A percentile compares a stretch with the other conserved stretches of the same genome.
Evolutionary conservation across 1,139 yeast genomes (phyloP).

Genomic region (Geotrichum aggregatum): DNA sequence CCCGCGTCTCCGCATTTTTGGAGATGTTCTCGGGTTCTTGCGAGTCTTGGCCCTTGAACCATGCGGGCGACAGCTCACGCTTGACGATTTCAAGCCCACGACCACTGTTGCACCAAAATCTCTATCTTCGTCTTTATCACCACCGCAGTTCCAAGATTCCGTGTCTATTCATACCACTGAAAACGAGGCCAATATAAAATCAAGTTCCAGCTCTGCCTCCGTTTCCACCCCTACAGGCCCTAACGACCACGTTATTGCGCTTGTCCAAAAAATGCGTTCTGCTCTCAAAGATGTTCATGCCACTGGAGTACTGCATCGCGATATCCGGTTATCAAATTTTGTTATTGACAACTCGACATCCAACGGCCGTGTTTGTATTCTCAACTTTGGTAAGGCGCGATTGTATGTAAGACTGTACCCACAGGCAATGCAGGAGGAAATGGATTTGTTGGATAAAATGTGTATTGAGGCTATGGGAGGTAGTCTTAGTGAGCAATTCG

Average conservation of each 20-base stretch:
- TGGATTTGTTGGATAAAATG: constrained; percentile 35
- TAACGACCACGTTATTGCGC: constrained; percentile 11
- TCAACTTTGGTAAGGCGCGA: constrained; percentile 27
- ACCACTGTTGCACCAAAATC: no score
- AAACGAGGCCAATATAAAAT: no score
- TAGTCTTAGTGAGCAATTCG: not conserved
- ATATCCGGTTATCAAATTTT: constrained; percentile 26
- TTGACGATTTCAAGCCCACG: constrained; percentile 23
- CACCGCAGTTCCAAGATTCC: no score
- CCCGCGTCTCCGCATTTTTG: constrained; percentile 28
- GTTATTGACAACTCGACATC: constrained; percentile 23
- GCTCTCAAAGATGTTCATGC: constrained; percentile 29
- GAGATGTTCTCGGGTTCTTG: constrained; percentile 28
- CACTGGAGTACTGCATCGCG: constrained; percentile 27
- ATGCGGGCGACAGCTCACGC: constrained; percentile 27
- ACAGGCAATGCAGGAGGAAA: constrained; percentile 29
- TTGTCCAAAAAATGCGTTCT: constrained; percentile 24
- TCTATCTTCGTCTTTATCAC: no score
- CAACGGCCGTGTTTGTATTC: constrained; percentile 24
- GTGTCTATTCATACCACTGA: no score
- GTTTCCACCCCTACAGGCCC: not conserved
- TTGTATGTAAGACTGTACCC: constrained; percentile 30
- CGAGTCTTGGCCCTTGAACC: constrained; percentile 30
- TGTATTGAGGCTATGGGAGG: constrained; percentile 18
- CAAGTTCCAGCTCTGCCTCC: no score